A percentile compares a stretch with the other conserved stretches of the same genome.
phyloP scores from a whole-genome alignment of 2,329 filamentous ascomycete species.

The Pyricularia grisea region DNA sequence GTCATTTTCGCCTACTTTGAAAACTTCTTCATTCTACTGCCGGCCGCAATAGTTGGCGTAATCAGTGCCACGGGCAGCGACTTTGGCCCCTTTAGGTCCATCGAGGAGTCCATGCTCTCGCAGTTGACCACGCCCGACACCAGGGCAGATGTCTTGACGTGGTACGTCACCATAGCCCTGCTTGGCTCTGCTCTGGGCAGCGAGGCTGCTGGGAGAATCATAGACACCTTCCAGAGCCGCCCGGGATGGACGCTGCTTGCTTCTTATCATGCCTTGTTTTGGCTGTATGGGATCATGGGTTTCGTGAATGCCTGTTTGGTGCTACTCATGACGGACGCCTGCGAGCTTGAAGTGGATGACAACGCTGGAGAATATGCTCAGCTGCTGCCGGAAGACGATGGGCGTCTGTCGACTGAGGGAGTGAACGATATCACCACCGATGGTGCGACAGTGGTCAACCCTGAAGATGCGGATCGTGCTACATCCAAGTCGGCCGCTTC shows the following conservation, averaged over 20 bases:
- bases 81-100: slow-evolving; percentile 57
- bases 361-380: not conserved
- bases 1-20: slow-evolving; percentile 41
- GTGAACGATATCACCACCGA: not conserved
- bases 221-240: slow-evolving; percentile 32
- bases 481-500: not conserved
- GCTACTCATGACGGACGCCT: not conserved
- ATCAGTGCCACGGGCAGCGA: slow-evolving; percentile 55
- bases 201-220: slow-evolving; percentile 38
- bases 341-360: not conserved
- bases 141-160: slow-evolving; percentile 54
- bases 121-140: slow-evolving; percentile 46
- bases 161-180: slow-evolving; percentile 52
- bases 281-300: slow-evolving; percentile 49
- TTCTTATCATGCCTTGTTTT: slow-evolving; percentile 49
- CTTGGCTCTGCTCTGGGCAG: slow-evolving; percentile 45
- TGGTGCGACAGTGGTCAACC: not conserved
- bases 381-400: not conserved
- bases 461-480: not conserved
- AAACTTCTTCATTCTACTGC: slow-evolving; percentile 49
- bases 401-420: not conserved
- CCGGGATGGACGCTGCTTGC: slow-evolving; percentile 38
- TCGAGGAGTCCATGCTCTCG: slow-evolving; percentile 56
- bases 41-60: slow-evolving; percentile 50
- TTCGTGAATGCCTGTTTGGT: slow-evolving; percentile 26